phyloP scores from a whole-genome alignment of 805 yeast genomes.

The Ogataea philodendri region DNA sequence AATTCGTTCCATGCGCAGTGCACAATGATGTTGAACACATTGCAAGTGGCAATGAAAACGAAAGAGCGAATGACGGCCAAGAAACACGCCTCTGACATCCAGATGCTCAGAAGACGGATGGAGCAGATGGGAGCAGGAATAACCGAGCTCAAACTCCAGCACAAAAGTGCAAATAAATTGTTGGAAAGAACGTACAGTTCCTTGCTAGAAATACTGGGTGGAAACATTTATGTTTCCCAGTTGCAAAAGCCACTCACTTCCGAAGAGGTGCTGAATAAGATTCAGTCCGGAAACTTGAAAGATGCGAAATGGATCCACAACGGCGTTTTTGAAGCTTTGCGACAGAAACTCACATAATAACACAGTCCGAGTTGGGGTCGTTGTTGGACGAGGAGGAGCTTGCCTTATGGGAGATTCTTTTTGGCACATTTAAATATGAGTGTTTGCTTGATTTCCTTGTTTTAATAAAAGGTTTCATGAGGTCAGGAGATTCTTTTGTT shows the following conservation, averaged over 20 bases:
- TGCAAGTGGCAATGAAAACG: constrained; percentile 1
- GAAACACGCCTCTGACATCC: constrained; percentile 6
- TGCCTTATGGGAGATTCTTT: constrained; percentile 1
- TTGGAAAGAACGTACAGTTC: constrained; percentile 9
- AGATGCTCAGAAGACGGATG: constrained; percentile 7
- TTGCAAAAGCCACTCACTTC: constrained; percentile 3
- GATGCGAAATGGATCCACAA: constrained; percentile 5
- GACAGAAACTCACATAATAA: constrained; percentile 30
- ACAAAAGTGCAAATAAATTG: constrained; percentile 5
- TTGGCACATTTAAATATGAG: constrained; percentile 4
- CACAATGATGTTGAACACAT: not conserved
- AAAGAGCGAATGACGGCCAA: constrained; percentile 1
- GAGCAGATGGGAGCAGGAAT: constrained; percentile 2
- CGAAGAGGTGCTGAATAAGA: constrained; percentile 2
- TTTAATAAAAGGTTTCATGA: too few relatives aligned
- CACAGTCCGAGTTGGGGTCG: constrained; percentile 26
- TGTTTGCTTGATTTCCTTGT: not conserved
- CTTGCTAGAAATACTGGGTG: constrained; percentile 7
- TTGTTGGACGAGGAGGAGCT: not conserved
- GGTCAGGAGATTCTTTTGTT: too few relatives aligned
- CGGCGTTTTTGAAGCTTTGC: not conserved
- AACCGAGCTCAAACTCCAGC: not conserved
- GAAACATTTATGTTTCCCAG: constrained; percentile 4
- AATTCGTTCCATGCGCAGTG: constrained; percentile 2
- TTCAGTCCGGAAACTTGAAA: constrained; percentile 1